phyloP scores from a whole-genome alignment of 345 rosid genomes.

The Hibiscus trionum region DNA sequence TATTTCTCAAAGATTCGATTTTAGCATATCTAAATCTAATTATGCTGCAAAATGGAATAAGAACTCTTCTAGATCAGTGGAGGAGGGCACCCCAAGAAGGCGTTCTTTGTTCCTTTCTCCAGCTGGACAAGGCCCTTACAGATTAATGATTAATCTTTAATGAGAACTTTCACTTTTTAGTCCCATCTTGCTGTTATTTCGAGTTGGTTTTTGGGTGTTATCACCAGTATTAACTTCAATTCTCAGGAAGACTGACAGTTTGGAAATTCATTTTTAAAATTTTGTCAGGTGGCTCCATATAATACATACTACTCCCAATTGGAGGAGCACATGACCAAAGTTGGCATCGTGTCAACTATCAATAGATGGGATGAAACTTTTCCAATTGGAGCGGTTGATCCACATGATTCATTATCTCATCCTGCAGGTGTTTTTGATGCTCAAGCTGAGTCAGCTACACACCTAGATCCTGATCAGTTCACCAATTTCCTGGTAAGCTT shows the following conservation, averaged over 20 bases:
- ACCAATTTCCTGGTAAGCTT: background rate
- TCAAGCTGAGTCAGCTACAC: background rate
- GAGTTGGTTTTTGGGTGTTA: background rate
- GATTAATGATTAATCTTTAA: background rate
- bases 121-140: background rate
- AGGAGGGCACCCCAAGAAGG: background rate
- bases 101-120: background rate
- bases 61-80: background rate
- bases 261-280: constrained; percentile 1
- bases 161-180: background rate
- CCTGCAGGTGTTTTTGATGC: background rate
- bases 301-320: background rate
- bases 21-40: background rate
- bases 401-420: background rate
- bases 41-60: background rate
- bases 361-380: background rate
- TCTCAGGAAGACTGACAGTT: background rate
- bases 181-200: background rate
- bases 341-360: background rate
- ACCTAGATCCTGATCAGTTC: background rate
- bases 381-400: background rate
- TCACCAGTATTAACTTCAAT: background rate
- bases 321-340: background rate
- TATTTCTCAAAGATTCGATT: background rate
- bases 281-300: constrained; percentile 54